Evolutionary conservation across 1,284 basidiomycete genomes (phyloP).

Genomic region (Cystobasidium sp.): DNA sequence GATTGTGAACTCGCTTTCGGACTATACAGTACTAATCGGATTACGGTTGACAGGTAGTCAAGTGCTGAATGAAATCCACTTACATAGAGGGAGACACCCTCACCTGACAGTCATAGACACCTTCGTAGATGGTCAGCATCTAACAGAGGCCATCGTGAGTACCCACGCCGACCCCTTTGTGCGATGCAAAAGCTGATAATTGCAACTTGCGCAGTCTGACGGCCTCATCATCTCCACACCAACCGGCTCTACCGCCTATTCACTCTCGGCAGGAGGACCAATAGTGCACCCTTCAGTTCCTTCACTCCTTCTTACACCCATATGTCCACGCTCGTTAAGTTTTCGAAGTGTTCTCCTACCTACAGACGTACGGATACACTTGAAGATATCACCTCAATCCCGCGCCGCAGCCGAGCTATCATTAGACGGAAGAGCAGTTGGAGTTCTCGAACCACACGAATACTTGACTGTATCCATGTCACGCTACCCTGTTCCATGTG

Average conservation of each 20-base stretch:
- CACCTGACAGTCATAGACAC: slow-evolving; percentile 94
- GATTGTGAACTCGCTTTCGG: background rate
- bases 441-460: slow-evolving; percentile 78
- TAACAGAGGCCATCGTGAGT: slow-evolving; percentile 90
- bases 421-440: slow-evolving; percentile 86
- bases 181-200: background rate
- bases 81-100: slow-evolving; percentile 88
- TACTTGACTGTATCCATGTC: slow-evolving; percentile 83
- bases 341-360: slow-evolving; percentile 92
- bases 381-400: slow-evolving; percentile 80
- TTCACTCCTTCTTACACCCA: slow-evolving; percentile 88
- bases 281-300: slow-evolving; percentile 93
- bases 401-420: slow-evolving; percentile 86
- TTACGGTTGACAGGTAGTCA: slow-evolving; percentile 70
- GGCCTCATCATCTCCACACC: slow-evolving; percentile 94
- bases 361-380: slow-evolving; percentile 74
- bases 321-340: slow-evolving; percentile 88
- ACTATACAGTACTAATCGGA: slow-evolving; percentile 43
- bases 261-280: slow-evolving; percentile 91
- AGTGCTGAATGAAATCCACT: slow-evolving; percentile 94
- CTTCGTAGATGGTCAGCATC: slow-evolving; percentile 91
- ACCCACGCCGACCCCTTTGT: background rate
- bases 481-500: slow-evolving; percentile 87
- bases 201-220: slow-evolving; percentile 69
- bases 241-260: slow-evolving; percentile 96